Percentiles rank a stretch among this genome's conserved stretches.
These are phyloP conservation scores for Nasturtium officinale DNA, from an alignment of 345 rosid species.

Conservation along the genomic window DNA sequence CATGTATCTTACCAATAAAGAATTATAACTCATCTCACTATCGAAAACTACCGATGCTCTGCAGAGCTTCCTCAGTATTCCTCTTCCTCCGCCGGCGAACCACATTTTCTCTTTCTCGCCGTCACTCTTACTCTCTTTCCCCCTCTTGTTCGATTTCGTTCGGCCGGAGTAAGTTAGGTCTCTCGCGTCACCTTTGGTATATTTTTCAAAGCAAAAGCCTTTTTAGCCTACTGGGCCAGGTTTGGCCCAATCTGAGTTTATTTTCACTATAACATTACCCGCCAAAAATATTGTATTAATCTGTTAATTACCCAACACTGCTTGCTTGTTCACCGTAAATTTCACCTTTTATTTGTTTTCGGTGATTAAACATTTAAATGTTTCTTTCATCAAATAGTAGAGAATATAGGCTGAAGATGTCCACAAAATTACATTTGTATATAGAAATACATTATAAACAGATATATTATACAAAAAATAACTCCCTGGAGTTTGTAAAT, in stretches of 20 bases:
- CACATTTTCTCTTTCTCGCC: conserved; percentile 42
- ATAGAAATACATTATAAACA: too few species aligned
- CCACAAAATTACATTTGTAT: too few species aligned
- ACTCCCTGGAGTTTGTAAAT: neutral
- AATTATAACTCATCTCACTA: conserved; percentile 12
- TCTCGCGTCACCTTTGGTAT: conserved; percentile 22
- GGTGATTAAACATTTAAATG: too few species aligned
- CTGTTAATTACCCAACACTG: too few species aligned
- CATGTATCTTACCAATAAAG: conserved; percentile 59
- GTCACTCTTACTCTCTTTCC: conserved; percentile 8
- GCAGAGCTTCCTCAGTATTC: conserved; percentile 35
- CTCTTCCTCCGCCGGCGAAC: conserved; percentile 45
- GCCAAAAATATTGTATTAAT: too few species aligned
- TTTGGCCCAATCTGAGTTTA: neutral
- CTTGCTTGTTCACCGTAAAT: too few species aligned
- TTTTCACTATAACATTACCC: too few species aligned
- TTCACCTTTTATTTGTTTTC: too few species aligned
- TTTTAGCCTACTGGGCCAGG: neutral
- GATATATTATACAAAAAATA: conserved; percentile 5
- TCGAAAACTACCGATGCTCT: neutral
- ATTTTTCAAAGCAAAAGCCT: neutral
- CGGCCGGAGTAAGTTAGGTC: conserved; percentile 27
- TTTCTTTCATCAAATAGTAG: too few species aligned
- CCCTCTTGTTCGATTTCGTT: neutral
- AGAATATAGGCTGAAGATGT: too few species aligned